Evolutionary conservation across 441 rosid species (phyloP).

Genomic region (Raphanus hybrid): DNA sequence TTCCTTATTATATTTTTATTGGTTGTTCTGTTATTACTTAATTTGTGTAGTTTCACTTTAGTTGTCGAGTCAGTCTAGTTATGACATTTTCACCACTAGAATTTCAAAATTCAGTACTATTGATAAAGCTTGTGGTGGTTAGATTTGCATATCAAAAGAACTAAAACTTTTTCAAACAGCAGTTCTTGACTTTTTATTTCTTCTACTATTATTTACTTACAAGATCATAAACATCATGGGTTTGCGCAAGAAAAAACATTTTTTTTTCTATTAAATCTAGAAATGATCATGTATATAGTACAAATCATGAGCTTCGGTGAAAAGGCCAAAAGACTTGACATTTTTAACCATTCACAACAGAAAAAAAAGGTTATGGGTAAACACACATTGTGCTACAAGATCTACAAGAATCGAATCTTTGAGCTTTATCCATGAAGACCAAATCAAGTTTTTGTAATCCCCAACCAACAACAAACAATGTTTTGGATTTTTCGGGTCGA

Average conservation of each 20-base stretch:
- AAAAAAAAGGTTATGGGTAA: conserved; percentile 29
- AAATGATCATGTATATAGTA: conserved; percentile 7
- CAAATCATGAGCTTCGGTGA: conserved; percentile 28
- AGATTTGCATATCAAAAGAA: conserved; percentile 40
- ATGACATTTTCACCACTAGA: conserved; percentile 23
- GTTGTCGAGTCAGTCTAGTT: conserved; percentile 22
- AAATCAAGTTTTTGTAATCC: conserved; percentile 17
- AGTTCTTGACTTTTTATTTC: conserved; percentile 28
- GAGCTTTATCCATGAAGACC: conserved; percentile 23
- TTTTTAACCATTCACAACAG: conserved; percentile 38
- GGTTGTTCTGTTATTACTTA: conserved; percentile 30
- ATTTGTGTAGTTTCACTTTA: conserved; percentile 36
- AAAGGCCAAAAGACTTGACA: conserved; percentile 24
- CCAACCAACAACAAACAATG: neutral
- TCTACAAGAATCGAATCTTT: conserved; percentile 32
- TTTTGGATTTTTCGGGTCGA: conserved; percentile 24
- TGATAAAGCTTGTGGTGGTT: conserved; percentile 39
- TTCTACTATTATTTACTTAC: conserved; percentile 22
- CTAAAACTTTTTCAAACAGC: conserved; percentile 26
- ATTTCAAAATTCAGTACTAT: conserved; percentile 19
- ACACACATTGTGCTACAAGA: conserved; percentile 18
- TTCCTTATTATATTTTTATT: conserved; percentile 4
- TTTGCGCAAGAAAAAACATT: neutral
- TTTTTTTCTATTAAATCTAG: neutral
- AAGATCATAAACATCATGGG: conserved; percentile 14